phyloP scores from a whole-genome alignment of 1,284 basidiomycete species.

The Cutaneotrichosporon spelunceum region DNA sequence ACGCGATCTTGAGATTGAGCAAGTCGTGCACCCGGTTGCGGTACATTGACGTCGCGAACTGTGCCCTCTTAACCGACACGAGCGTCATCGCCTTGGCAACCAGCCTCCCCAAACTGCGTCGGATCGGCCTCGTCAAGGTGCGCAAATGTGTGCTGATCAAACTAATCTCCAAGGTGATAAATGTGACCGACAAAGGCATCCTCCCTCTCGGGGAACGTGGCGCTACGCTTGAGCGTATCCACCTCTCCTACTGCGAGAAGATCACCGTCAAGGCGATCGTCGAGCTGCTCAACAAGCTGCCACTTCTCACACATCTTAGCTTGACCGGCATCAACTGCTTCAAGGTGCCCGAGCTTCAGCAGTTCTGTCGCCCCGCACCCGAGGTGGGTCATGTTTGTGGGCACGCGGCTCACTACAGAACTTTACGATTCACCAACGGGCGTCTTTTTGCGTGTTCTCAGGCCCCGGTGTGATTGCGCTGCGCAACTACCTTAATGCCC shows the following conservation, averaged over 20 bases:
- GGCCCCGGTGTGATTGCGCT: conserved; percentile 84
- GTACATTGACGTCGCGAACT: conserved; percentile 96
- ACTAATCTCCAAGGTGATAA: conserved; percentile 62
- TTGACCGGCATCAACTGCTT: conserved; percentile 95
- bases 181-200: conserved; percentile 90
- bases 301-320: conserved; percentile 88
- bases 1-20: conserved; percentile 77
- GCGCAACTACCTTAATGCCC: conserved; percentile 62
- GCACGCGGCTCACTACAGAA: conserved; percentile 57
- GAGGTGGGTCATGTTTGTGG: conserved; percentile 58
- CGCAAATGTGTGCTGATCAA: conserved; percentile 33
- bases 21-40: conserved; percentile 85
- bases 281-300: conserved; percentile 79
- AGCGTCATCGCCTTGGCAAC: conserved; percentile 86
- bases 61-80: conserved; percentile 82
- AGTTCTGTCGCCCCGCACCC: conserved; percentile 85
- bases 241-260: conserved; percentile 96
- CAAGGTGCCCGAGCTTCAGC: conserved; percentile 76
- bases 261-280: conserved; percentile 88
- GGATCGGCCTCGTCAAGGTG: conserved; percentile 91
- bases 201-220: conserved; percentile 72
- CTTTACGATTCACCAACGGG: conserved; percentile 84
- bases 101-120: conserved; percentile 78
- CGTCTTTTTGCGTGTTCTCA: conserved; percentile 96
- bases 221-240: conserved; percentile 86